Conservation (phyloP, 768 basidiomycete genomes). For the Cystoderma amianthinum region DNA sequence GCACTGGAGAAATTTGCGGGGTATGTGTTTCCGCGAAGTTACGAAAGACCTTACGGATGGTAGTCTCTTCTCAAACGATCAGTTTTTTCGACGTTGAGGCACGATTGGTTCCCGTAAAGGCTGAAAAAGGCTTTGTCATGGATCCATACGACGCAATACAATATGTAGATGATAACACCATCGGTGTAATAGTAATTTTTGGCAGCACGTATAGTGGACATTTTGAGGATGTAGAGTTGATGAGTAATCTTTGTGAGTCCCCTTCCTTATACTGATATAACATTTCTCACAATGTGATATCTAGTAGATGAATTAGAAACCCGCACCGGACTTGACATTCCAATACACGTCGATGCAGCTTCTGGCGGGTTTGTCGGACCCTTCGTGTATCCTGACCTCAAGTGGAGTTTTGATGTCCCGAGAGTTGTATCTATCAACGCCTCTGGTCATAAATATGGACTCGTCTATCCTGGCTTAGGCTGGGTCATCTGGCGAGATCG, state of each 20-base stretch:
- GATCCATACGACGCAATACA: slow-evolving; percentile 48
- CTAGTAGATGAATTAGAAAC: slow-evolving; percentile 47
- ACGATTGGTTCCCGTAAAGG: slow-evolving; percentile 39
- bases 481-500: slow-evolving; percentile 61
- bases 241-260: slow-evolving; percentile 40
- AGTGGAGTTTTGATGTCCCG: slow-evolving; percentile 53
- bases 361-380: slow-evolving; percentile 60
- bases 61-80: too few species aligned
- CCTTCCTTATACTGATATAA: neutral
- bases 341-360: slow-evolving; percentile 65
- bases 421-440: slow-evolving; percentile 48
- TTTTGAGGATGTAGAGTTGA: slow-evolving; percentile 52
- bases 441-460: slow-evolving; percentile 55
- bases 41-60: neutral
- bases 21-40: slow-evolving; percentile 9
- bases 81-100: slow-evolving; percentile 59
- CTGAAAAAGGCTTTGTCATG: slow-evolving; percentile 41
- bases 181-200: slow-evolving; percentile 54
- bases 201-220: slow-evolving; percentile 55
- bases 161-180: slow-evolving; percentile 65
- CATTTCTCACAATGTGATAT: neutral
- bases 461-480: slow-evolving; percentile 47
- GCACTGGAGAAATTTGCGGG: slow-evolving; percentile 62
- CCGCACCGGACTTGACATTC: slow-evolving; percentile 49
- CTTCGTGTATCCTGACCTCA: slow-evolving; percentile 48